Conservation (phyloP, 257 asterid genomes). For the Primulina tabacum region DNA sequence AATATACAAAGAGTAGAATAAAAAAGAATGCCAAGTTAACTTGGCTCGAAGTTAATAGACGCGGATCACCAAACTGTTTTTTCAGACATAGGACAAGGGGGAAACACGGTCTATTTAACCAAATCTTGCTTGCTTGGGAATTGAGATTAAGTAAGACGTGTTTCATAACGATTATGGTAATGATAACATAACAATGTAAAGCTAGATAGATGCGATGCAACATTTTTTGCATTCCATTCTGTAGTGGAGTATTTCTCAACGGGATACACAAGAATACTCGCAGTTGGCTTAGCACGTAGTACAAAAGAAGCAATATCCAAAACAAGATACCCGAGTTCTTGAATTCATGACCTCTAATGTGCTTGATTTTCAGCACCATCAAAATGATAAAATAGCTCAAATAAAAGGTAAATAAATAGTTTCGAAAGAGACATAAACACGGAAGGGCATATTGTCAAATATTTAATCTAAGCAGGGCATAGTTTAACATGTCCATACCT, state of each 20-base stretch:
- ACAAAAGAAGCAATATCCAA: background rate
- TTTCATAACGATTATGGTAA: background rate
- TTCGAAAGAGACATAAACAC: background rate
- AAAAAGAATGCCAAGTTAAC: background rate
- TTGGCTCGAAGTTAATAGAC: background rate
- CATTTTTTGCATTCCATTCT: background rate
- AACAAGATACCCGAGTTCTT: background rate
- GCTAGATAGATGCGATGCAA: background rate
- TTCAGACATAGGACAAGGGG: background rate
- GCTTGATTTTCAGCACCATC: constrained; percentile 7
- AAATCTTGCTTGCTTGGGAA: background rate
- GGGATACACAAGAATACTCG: background rate
- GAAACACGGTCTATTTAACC: background rate
- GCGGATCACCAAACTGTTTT: background rate
- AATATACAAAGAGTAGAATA: background rate
- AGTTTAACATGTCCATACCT: constrained; percentile 40
- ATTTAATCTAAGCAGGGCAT: constrained; percentile 9
- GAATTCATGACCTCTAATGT: background rate
- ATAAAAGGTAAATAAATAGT: constrained; percentile 7
- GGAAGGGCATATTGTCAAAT: background rate
- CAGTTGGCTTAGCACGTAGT: background rate
- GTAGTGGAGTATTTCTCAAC: background rate
- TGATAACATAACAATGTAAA: background rate
- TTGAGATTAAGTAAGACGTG: background rate
- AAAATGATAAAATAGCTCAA: constrained; percentile 14